A percentile compares a stretch with the other conserved stretches of the same genome.
phyloP scores from a whole-genome alignment of 2,329 filamentous ascomycete genomes.

The Fusarium buxicola region DNA sequence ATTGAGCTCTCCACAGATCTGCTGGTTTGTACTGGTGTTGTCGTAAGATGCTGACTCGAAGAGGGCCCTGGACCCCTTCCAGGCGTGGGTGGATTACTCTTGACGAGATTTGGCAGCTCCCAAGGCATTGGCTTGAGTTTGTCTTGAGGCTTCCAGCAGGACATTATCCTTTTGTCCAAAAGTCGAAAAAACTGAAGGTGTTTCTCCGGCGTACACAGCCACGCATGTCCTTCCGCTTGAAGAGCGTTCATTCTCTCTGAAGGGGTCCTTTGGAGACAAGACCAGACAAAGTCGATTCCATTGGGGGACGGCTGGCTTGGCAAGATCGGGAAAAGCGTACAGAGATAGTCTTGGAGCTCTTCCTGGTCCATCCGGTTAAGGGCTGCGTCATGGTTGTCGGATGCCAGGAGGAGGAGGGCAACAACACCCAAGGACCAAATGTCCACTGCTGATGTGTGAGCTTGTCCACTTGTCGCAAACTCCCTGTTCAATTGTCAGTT shows the following conservation, averaged over 20 bases:
- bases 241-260: slow-evolving; percentile 44
- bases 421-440: slow-evolving; percentile 66
- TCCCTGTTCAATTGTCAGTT: slow-evolving; percentile 53
- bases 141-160: slow-evolving; percentile 42
- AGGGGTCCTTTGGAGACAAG: slow-evolving; percentile 48
- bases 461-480: slow-evolving; percentile 38
- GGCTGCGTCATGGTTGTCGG: slow-evolving; percentile 38
- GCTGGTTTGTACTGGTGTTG: background rate
- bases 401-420: slow-evolving; percentile 52
- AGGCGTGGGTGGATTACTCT: slow-evolving; percentile 6
- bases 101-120: slow-evolving; percentile 46
- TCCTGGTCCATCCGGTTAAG: slow-evolving; percentile 46
- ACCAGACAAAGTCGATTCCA: slow-evolving; percentile 46
- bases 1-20: background rate
- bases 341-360: slow-evolving; percentile 39
- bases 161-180: slow-evolving; percentile 47
- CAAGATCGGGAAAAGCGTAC: slow-evolving; percentile 23
- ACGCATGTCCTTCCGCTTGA: slow-evolving; percentile 49
- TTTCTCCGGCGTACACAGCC: slow-evolving; percentile 49
- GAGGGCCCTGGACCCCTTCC: slow-evolving; percentile 12
- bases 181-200: slow-evolving; percentile 49
- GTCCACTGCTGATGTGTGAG: slow-evolving; percentile 57
- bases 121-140: slow-evolving; percentile 51
- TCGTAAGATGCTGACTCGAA: slow-evolving; percentile 38
- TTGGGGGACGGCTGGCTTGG: slow-evolving; percentile 39